phyloP scores from a whole-genome alignment of 345 rosid genomes.

The Mallotus nudiflorus region DNA sequence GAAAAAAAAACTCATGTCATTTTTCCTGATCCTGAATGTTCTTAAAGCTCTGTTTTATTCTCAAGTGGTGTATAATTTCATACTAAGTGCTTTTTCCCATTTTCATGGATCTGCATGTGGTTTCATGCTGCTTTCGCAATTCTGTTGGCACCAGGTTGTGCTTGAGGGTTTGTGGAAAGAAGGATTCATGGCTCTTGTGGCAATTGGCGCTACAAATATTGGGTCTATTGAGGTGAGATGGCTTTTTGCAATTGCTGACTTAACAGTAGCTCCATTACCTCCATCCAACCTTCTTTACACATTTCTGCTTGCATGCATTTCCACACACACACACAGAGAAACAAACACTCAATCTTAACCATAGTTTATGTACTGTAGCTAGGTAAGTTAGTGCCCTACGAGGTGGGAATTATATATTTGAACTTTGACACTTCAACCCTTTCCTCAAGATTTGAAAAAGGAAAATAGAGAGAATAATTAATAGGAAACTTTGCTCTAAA shows the following conservation, averaged over 20 bases:
- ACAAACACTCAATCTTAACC: not conserved
- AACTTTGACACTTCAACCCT: not conserved
- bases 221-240: constrained; percentile 85
- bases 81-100: not conserved
- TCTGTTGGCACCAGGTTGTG: constrained; percentile 57
- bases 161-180: constrained; percentile 90
- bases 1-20: too few species aligned
- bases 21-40: not conserved
- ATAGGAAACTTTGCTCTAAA: not conserved
- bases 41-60: not conserved
- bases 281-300: not conserved
- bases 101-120: not conserved
- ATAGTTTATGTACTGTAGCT: not conserved
- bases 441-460: not conserved
- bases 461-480: not conserved
- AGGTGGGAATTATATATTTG: not conserved
- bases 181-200: constrained; percentile 92
- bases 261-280: not conserved
- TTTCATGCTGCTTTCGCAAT: constrained; percentile 5
- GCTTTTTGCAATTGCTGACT: not conserved
- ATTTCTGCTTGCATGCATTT: not conserved
- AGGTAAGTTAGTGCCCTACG: not conserved
- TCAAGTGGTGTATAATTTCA: not conserved
- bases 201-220: constrained; percentile 91
- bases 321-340: not conserved